Conservation (phyloP, 352 stramenopile genomes). For the Phytophthora foliorum region DNA sequence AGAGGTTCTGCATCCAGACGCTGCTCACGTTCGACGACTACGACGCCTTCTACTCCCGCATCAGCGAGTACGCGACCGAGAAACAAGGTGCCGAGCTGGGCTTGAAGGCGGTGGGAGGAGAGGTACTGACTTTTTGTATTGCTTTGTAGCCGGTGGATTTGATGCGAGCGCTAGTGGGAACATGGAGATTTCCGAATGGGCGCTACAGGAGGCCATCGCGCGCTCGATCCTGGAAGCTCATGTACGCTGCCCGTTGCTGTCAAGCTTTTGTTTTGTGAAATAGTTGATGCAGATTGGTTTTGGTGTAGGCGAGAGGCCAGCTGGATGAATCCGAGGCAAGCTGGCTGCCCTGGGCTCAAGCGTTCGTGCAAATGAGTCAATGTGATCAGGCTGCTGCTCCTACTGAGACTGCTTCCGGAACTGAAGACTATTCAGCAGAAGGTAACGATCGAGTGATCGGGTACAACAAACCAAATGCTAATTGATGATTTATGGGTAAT, state of each 20-base stretch:
- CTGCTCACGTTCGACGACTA: constrained; percentile 81
- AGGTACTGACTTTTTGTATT: background rate
- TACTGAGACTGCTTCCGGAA: background rate
- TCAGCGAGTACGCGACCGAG: constrained; percentile 61
- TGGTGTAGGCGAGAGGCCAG: constrained; percentile 48
- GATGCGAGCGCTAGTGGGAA: constrained; percentile 6
- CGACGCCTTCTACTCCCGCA: constrained; percentile 63
- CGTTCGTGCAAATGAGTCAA: constrained; percentile 64
- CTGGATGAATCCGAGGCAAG: constrained; percentile 65
- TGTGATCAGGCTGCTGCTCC: constrained; percentile 3
- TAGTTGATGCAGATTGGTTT: constrained; percentile 1
- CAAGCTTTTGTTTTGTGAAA: background rate
- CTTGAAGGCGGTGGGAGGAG: background rate
- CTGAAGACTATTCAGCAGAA: constrained; percentile 7
- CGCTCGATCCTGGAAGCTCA: constrained; percentile 73
- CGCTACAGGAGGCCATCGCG: constrained; percentile 74
- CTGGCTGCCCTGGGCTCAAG: constrained; percentile 71
- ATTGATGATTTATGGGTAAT: background rate
- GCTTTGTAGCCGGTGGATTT: constrained; percentile 25
- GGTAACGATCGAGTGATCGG: background rate
- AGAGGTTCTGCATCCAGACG: constrained; percentile 74
- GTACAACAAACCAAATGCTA: background rate
- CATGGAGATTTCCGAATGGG: constrained; percentile 62
- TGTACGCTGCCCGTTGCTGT: constrained; percentile 24
- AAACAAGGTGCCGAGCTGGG: constrained; percentile 37